These are phyloP conservation scores for Nothophytophthora sp. DNA, from an alignment of 352 stramenopile genomes.

Conservation along the genomic window DNA sequence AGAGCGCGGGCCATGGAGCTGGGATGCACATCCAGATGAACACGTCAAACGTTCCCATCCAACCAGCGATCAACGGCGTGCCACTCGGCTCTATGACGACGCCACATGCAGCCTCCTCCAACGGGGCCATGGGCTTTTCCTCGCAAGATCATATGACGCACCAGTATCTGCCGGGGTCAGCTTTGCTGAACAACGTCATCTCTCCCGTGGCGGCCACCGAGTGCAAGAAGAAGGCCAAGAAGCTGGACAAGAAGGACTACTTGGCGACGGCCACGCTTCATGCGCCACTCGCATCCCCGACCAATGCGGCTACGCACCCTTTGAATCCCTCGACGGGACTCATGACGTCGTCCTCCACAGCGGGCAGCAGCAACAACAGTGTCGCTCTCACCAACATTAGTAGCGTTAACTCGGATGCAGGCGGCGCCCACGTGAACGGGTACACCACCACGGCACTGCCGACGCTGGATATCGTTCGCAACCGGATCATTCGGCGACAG, in stretches of 20 bases:
- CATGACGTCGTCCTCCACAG: slow-evolving; percentile 9
- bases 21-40: slow-evolving; percentile 37
- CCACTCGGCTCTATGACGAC: slow-evolving; percentile 35
- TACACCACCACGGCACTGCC: slow-evolving; percentile 32
- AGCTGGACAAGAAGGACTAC: slow-evolving; percentile 54
- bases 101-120: slow-evolving; percentile 27
- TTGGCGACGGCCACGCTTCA: slow-evolving; percentile 24
- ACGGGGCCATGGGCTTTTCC: slow-evolving; percentile 20
- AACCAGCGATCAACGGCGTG: slow-evolving; percentile 40
- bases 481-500: slow-evolving; percentile 59
- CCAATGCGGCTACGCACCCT: slow-evolving; percentile 11
- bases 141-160: slow-evolving; percentile 22
- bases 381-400: slow-evolving; percentile 26
- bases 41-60: slow-evolving; percentile 23
- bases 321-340: slow-evolving; percentile 14
- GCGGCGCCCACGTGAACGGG: slow-evolving; percentile 6
- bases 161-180: slow-evolving; percentile 40
- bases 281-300: slow-evolving; percentile 18
- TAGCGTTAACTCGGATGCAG: slow-evolving; percentile 14
- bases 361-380: slow-evolving; percentile 5
- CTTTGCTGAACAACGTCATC: slow-evolving; percentile 68
- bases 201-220: slow-evolving; percentile 64
- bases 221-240: slow-evolving; percentile 77
- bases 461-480: slow-evolving; percentile 67
- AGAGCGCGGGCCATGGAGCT: slow-evolving; percentile 13